phyloP scores from a whole-genome alignment of 176 grass and related monocot species.

The Eragrostis curvula region DNA sequence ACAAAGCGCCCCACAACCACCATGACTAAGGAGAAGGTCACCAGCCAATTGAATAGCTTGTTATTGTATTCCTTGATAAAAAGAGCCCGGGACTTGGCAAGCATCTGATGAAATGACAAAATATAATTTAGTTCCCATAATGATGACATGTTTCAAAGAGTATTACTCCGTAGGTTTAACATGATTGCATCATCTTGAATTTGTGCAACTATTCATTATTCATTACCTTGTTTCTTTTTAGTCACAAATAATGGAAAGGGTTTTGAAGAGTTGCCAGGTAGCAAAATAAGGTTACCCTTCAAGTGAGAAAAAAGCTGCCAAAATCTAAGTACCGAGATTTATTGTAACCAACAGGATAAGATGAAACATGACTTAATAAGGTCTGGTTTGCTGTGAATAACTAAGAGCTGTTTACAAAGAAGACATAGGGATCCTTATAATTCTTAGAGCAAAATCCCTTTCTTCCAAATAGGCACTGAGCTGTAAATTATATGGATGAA shows the following conservation, averaged over 20 bases:
- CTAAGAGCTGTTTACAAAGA: neutral
- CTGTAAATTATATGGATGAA: neutral
- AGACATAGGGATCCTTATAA: neutral
- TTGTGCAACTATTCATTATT: neutral
- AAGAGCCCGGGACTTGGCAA: slow-evolving; percentile 76
- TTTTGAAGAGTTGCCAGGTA: neutral
- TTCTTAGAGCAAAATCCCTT: neutral
- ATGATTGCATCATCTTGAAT: neutral
- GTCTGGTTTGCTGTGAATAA: neutral
- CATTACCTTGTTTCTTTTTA: slow-evolving; percentile 2
- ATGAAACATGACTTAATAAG: slow-evolving; percentile 9
- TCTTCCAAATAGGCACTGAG: neutral
- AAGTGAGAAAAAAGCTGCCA: neutral
- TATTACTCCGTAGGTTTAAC: too few relatives aligned
- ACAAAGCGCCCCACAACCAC: slow-evolving; percentile 88
- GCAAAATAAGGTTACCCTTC: slow-evolving; percentile 3
- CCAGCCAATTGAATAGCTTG: slow-evolving; percentile 96
- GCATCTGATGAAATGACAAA: slow-evolving; percentile 68
- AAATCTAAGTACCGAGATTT: neutral
- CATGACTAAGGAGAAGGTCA: slow-evolving; percentile 87
- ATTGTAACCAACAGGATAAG: slow-evolving; percentile 1
- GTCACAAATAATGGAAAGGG: neutral
- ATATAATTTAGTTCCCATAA: slow-evolving; percentile 14
- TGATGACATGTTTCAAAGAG: neutral
- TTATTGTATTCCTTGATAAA: slow-evolving; percentile 99